Evolutionary conservation across 441 rosid species (phyloP), one percentile per base, ranked within the genome.

Genomic region (Arabidopsis lyrata): DNA sequence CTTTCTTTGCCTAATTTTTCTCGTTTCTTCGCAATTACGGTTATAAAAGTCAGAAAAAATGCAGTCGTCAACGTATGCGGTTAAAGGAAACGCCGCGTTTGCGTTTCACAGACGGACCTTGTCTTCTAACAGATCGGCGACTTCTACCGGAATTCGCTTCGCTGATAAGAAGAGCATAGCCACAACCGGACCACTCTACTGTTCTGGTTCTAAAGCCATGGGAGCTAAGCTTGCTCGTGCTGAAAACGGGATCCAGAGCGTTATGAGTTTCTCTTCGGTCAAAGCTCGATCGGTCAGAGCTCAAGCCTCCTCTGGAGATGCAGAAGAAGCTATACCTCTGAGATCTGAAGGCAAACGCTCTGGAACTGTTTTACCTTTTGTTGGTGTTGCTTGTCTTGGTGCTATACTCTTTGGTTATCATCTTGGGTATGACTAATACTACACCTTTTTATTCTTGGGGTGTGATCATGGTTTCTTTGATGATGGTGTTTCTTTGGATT

Each of bases 371-470:
- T 81, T 93, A 66, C 98, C 99, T 3, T 91, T 81, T 75, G 97
- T 95, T 42, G 98, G 88, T 18, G 88, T 95, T 82, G 97, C 99
- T 77, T 91, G 98, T 81, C 86, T 95, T 66, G 99, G 97, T 74
- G 98, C 99, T 80, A 87, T 87, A 58, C 73, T 91, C 77, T 93
- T 95, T 80, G 99, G 99, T 74, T 95, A 95, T 78, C 99, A 95
- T 84, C 87, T 93, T n/a, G 98, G 89, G 99, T 92, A 86, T 68
- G 84, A 63, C 48, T 63, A 16, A 15, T 24, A 32, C 50, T 58
- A 47, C 62, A 60, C 76, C 11, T 14, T 0, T 42, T 14, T 14
- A 5, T 6, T 6, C 22, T 45, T 15, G 20, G 9, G 22, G 10
- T 45, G 20, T 15, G 50, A 42, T 64, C n/a, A 20, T 42, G 20